Percentiles rank a stretch among this genome's conserved stretches.
phyloP scores from a whole-genome alignment of 768 basidiomycete species.

The Grammothele lineata region DNA sequence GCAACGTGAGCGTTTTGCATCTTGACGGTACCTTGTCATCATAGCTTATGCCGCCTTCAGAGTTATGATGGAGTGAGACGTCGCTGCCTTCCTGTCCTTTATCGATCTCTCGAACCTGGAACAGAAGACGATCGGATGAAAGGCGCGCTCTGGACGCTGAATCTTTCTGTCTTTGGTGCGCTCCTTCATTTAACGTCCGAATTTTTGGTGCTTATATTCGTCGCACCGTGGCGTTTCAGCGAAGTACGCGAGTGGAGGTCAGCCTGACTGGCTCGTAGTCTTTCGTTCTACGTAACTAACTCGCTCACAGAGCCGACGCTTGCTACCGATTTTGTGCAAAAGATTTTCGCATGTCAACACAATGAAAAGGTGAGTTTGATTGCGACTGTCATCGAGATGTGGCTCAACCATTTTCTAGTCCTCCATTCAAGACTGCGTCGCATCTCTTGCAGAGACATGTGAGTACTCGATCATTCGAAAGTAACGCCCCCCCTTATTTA shows the following conservation, averaged over 20 bases:
- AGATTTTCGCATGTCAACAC: constrained; percentile 68
- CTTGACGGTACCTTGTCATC: too few species aligned
- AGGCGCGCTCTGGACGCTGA: constrained; percentile 79
- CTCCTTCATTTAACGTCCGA: neutral
- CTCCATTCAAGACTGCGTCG: constrained; percentile 71
- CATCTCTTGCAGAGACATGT: constrained; percentile 63
- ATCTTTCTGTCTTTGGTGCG: constrained; percentile 55
- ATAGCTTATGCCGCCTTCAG: too few species aligned
- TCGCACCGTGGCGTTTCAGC: too few species aligned
- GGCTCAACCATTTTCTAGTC: constrained; percentile 39
- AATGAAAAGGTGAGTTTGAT: constrained; percentile 89
- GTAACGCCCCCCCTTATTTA: neutral
- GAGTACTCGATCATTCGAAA: constrained; percentile 5
- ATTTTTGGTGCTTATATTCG: neutral
- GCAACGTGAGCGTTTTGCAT: constrained; percentile 44
- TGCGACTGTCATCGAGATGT: too few species aligned
- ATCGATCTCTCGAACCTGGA: constrained; percentile 56
- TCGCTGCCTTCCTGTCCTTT: constrained; percentile 57
- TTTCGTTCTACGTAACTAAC: too few species aligned
- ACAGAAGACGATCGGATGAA: constrained; percentile 90
- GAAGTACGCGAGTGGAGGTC: constrained; percentile 40
- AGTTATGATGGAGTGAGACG: constrained; percentile 65
- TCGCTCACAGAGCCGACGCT: constrained; percentile 53
- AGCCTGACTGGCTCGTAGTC: neutral
- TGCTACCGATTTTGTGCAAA: constrained; percentile 51